Conservation (phyloP, 805 yeast species). For the Candida namnaoensis region DNA sequence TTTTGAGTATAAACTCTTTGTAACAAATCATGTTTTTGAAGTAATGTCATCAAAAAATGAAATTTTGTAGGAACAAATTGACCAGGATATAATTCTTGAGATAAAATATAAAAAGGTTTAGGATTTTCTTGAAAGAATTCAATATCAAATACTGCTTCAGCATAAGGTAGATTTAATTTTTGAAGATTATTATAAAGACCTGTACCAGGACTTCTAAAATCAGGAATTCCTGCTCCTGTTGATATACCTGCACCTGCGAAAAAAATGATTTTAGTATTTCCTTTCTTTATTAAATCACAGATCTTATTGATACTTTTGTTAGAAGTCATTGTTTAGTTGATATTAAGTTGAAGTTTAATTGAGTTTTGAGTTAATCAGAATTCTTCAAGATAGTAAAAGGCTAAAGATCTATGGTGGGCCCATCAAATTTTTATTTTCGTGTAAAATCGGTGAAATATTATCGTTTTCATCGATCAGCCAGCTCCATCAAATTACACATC, state of each 20-base stretch:
- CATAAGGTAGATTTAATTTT: conserved; percentile 71
- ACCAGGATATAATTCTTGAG: conserved; percentile 84
- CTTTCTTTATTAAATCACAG: conserved; percentile 5
- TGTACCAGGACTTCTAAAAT: conserved; percentile 85
- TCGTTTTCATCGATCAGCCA: too few relatives aligned
- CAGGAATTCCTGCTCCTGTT: conserved; percentile 92
- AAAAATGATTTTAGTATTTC: conserved; percentile 41
- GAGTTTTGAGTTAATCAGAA: too few relatives aligned
- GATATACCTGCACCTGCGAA: conserved; percentile 93
- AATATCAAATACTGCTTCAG: conserved; percentile 94
- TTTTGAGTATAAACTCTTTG: conserved; percentile 83
- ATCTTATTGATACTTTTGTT: conserved; percentile 7
- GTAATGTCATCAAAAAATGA: conserved; percentile 61
- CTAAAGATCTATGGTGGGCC: too few relatives aligned
- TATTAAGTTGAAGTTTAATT: too few relatives aligned
- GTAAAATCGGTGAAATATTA: too few relatives aligned
- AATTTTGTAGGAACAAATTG: conserved; percentile 76
- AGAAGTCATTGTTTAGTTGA: background rate
- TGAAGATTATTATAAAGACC: conserved; percentile 79
- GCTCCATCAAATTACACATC: too few relatives aligned
- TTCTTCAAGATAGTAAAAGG: too few relatives aligned
- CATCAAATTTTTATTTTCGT: too few relatives aligned
- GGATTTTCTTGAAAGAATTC: conserved; percentile 73
- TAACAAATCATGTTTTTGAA: conserved; percentile 56
- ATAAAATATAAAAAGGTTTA: conserved; percentile 74